A percentile compares a stretch with the other conserved stretches of the same genome.
Conservation (phyloP, 176 grass and related monocot genomes). For the Bolboschoenus planiculmis region DNA sequence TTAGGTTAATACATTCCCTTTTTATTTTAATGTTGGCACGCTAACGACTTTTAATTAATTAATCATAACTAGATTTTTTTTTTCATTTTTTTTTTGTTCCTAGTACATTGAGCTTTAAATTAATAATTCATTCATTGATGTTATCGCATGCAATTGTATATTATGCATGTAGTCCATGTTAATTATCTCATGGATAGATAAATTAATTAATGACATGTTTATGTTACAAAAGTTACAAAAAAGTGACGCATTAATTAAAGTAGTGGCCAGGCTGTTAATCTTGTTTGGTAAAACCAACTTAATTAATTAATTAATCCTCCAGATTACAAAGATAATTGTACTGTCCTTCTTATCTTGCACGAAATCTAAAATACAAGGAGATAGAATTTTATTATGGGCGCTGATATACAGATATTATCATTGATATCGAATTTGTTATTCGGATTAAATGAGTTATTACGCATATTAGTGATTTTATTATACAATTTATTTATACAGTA, state of each 20-base stretch:
- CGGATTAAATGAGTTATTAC: too few relatives aligned
- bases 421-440: too few relatives aligned
- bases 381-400: neutral
- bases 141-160: too few relatives aligned
- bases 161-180: neutral
- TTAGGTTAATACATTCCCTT: neutral
- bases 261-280: neutral
- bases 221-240: neutral
- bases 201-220: neutral
- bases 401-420: too few relatives aligned
- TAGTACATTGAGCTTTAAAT: neutral
- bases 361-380: neutral
- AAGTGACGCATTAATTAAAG: neutral
- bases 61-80: neutral
- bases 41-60: neutral
- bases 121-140: neutral
- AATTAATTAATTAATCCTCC: neutral
- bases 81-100: neutral
- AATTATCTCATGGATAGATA: neutral
- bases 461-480: too few relatives aligned
- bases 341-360: neutral
- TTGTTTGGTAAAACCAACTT: neutral
- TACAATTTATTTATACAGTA: too few relatives aligned
- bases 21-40: neutral
- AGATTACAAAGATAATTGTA: neutral